A percentile compares a stretch with the other conserved stretches of the same genome.
These are phyloP conservation scores for Diaporthe vaccinii DNA, from an alignment of 2,329 filamentous ascomycete genomes.

Conservation along the genomic window DNA sequence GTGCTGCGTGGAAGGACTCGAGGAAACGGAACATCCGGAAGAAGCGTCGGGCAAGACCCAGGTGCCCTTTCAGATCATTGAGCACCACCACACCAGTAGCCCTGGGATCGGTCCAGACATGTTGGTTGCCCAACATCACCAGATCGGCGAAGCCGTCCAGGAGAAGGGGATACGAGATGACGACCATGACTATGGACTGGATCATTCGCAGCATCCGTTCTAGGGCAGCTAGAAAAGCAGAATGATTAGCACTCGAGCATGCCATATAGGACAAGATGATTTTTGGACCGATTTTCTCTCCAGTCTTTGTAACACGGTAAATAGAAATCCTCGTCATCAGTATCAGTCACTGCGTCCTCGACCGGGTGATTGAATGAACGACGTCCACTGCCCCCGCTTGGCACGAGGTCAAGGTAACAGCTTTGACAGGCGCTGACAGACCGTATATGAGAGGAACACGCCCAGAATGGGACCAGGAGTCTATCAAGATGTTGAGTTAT, in stretches of 20 bases:
- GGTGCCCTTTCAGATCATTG: conserved; percentile 21
- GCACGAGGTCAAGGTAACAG: no score
- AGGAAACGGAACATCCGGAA: conserved; percentile 79
- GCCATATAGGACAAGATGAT: neutral
- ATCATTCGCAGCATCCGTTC: conserved; percentile 39
- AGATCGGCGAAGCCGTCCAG: conserved; percentile 24
- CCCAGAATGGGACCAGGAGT: no score
- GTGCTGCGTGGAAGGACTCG: conserved; percentile 68
- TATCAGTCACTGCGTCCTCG: no score
- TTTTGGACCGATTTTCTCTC: rapidly evolving
- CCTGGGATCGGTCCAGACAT: conserved; percentile 33
- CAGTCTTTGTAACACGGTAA: neutral
- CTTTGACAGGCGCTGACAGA: no score
- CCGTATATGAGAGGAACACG: no score
- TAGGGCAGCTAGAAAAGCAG: conserved; percentile 32
- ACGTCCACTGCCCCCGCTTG: no score
- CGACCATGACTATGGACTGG: conserved; percentile 38
- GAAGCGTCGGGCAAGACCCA: conserved; percentile 65
- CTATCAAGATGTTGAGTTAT: neutral
- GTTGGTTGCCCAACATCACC: conserved; percentile 30
- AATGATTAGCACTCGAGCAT: neutral
- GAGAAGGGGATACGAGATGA: conserved; percentile 34
- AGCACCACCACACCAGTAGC: conserved; percentile 8
- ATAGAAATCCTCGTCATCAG: neutral
- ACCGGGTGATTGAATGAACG: no score